phyloP scores from a whole-genome alignment of 106 monocot species.

The Apostasia ramifera region DNA sequence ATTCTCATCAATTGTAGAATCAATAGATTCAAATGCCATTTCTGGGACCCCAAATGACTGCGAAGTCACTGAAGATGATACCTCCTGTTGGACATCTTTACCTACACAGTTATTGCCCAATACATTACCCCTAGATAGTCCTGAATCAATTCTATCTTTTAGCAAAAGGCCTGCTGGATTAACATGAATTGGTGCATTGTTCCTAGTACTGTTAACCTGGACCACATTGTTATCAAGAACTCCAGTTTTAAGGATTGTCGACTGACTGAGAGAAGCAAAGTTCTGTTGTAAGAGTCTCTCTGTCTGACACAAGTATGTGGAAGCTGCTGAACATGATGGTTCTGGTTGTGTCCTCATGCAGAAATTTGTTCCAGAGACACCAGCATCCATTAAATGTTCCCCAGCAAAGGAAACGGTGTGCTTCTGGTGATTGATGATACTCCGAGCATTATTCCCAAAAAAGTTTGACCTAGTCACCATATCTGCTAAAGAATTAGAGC shows the following conservation, averaged over 20 bases:
- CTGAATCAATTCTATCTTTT: conserved; percentile 36
- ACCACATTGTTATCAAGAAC: conserved; percentile 29
- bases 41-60: conserved; percentile 84
- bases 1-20: conserved; percentile 57
- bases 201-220: conserved; percentile 38
- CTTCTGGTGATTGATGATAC: too few relatives aligned
- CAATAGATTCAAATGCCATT: conserved; percentile 74
- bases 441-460: too few relatives aligned
- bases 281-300: conserved; percentile 52
- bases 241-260: conserved; percentile 38
- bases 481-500: too few relatives aligned
- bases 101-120: conserved; percentile 37
- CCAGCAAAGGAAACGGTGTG: too few relatives aligned
- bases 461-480: too few relatives aligned
- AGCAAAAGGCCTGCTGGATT: conserved; percentile 56
- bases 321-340: conserved; percentile 77
- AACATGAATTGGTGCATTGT: conserved; percentile 62
- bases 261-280: conserved; percentile 46
- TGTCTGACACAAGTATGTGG: conserved; percentile 52
- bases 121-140: conserved; percentile 46
- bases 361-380: too few relatives aligned
- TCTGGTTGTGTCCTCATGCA: conserved; percentile 6
- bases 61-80: conserved; percentile 62
- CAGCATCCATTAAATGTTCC: too few relatives aligned
- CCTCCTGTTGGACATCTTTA: conserved; percentile 74